Conservation (phyloP, 306 rosid species). For the Mimosa pudica region DNA sequence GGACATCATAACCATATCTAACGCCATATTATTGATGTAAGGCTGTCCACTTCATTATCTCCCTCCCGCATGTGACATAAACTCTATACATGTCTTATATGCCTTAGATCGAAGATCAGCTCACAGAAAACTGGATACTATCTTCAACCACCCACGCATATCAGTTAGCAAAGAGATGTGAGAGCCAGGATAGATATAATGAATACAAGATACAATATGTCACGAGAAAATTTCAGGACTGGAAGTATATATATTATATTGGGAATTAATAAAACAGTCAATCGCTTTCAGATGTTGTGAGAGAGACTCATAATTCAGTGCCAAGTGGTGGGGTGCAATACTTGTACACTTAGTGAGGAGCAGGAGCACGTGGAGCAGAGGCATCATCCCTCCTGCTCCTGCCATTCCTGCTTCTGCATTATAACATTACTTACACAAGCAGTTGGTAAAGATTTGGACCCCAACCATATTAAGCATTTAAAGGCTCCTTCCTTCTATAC, state of each 20-base stretch:
- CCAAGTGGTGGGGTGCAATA: background rate
- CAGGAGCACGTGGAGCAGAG: slow-evolving; percentile 12
- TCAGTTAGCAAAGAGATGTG: background rate
- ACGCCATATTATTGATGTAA: slow-evolving; percentile 20
- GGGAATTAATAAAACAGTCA: background rate
- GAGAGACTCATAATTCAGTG: background rate
- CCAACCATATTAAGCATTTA: background rate
- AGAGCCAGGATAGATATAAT: background rate
- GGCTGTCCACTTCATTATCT: background rate
- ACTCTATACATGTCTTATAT: background rate
- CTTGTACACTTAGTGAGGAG: background rate
- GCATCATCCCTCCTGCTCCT: slow-evolving; percentile 1
- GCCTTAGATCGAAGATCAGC: background rate
- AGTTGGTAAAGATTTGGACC: background rate
- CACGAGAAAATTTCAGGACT: background rate
- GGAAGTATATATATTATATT: background rate
- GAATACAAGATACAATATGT: background rate
- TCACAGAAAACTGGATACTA: background rate
- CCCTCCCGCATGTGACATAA: background rate
- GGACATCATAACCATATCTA: slow-evolving; percentile 83
- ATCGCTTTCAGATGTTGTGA: background rate
- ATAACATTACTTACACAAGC: background rate
- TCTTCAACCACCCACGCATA: too few relatives aligned
- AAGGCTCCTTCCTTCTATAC: background rate
- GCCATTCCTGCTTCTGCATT: background rate